Conservation (phyloP, 2,329 filamentous ascomycete species). For the Dactylellina leptospora region DNA sequence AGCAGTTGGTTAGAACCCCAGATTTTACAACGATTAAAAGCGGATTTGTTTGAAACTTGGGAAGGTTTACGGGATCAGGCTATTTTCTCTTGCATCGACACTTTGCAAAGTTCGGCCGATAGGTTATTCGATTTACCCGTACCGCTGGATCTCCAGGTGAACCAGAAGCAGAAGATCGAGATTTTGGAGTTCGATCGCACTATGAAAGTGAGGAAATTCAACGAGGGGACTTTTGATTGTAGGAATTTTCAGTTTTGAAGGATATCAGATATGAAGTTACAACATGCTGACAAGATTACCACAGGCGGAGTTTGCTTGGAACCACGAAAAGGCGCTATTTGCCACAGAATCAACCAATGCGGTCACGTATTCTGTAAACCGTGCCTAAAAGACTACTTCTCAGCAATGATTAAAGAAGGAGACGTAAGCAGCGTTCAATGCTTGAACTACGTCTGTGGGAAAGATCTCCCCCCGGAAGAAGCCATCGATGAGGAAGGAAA, state of each 20-base stretch:
- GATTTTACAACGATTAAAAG: slow-evolving; percentile 65
- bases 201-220: slow-evolving; percentile 80
- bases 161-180: slow-evolving; percentile 71
- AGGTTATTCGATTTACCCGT: slow-evolving; percentile 67
- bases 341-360: slow-evolving; percentile 83
- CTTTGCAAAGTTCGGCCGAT: slow-evolving; percentile 69
- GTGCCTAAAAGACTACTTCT: slow-evolving; percentile 92
- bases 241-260: background rate
- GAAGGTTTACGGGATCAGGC: slow-evolving; percentile 71
- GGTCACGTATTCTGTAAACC: slow-evolving; percentile 87
- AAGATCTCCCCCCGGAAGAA: slow-evolving; percentile 63
- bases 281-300: background rate
- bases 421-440: slow-evolving; percentile 82
- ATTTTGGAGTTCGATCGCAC: slow-evolving; percentile 81
- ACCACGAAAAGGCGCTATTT: slow-evolving; percentile 84
- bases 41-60: slow-evolving; percentile 68
- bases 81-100: slow-evolving; percentile 72
- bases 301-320: slow-evolving; percentile 64
- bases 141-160: slow-evolving; percentile 63
- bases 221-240: slow-evolving; percentile 51
- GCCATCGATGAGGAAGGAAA: slow-evolving; percentile 38
- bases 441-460: slow-evolving; percentile 79
- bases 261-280: slow-evolving; percentile 9
- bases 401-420: slow-evolving; percentile 83
- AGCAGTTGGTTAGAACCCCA: slow-evolving; percentile 68